Evolutionary conservation across 83 land plant genomes (phyloP), one percentile per base, ranked within the genome.

Genomic region (Isoetes engelmannii): DNA sequence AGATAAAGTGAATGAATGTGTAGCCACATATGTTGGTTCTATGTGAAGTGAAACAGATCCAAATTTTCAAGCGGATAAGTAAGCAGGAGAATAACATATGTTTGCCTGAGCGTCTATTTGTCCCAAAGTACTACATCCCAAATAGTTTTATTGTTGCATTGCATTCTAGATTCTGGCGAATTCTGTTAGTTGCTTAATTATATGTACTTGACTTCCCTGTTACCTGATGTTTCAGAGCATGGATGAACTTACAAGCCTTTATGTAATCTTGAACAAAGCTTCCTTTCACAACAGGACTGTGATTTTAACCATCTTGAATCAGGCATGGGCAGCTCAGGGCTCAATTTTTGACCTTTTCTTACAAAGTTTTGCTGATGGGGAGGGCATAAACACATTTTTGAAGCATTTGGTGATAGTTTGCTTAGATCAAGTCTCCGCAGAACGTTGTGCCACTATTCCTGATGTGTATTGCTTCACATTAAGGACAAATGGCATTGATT

Each of bases 341-440:
- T 66, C 82, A 13, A 82, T 89, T 85, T 61, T 89, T 0, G 94
- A 89, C 51, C 74, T 89, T 9, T 89, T 87, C 70, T 70, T 87
- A 8, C 45, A 73, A 13, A 79, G 87, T 58, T 77, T 89, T 45
- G 72, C 76, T 51, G n/a, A 65, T 0, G 93, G 93, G 7, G 84
- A 78, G 28, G 72, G 60, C 53, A 86, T 85, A 1, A n/a, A 65
- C 49, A 47, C 21, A 4, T 49, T 89, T 58, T 47, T 83, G 18
- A 59, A 79, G 0, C 79, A 86, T 67, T 68, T 89, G 47, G 69
- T 89, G 4, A 44, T 89, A 0, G 86, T 83, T 4, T 82, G 88
- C 4, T 65, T 79, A 44, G 94, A 89, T 69, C 68, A 74, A 74
- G 51, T 61, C 47, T 76, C 92, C 5, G 74, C 69, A 18, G 46